Percentiles rank a stretch among this genome's conserved stretches.
These are phyloP conservation scores for Apiospora saccharicola DNA, from an alignment of 2,329 filamentous ascomycete species.

Conservation along the genomic window DNA sequence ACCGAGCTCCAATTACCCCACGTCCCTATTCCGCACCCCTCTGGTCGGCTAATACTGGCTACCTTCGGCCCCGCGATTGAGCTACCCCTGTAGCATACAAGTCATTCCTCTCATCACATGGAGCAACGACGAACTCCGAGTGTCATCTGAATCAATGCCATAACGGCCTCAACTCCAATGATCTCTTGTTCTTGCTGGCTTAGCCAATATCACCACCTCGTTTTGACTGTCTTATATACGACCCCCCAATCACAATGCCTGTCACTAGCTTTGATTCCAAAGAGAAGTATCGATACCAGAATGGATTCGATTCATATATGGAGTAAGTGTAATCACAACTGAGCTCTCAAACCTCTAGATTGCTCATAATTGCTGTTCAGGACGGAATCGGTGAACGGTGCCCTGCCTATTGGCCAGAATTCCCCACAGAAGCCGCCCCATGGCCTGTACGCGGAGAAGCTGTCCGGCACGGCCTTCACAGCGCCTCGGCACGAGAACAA, in stretches of 20 bases:
- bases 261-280: too few relatives aligned
- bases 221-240: not conserved
- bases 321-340: constrained; percentile 56
- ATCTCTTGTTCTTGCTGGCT: not conserved
- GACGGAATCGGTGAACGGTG: constrained; percentile 71
- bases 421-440: constrained; percentile 74
- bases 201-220: not conserved
- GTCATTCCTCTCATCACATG: not conserved
- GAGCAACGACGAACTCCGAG: not conserved
- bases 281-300: constrained; percentile 67
- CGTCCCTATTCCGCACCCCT: not conserved
- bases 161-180: not conserved
- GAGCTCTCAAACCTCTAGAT: not conserved
- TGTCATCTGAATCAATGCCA: not conserved
- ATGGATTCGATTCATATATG: constrained; percentile 73
- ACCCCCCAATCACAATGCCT: not conserved
- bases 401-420: constrained; percentile 72
- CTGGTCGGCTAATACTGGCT: not conserved
- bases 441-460: constrained; percentile 74
- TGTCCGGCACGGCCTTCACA: constrained; percentile 67
- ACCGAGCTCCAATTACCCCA: not conserved
- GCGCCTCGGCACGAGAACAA: constrained; percentile 64
- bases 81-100: not conserved
- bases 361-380: constrained; percentile 43
- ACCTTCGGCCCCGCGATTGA: constrained; percentile 4